Base-by-base conservation (phyloP, 495 filamentous ascomycete genomes). In the Hypoxylon crocopeplum region DNA sequence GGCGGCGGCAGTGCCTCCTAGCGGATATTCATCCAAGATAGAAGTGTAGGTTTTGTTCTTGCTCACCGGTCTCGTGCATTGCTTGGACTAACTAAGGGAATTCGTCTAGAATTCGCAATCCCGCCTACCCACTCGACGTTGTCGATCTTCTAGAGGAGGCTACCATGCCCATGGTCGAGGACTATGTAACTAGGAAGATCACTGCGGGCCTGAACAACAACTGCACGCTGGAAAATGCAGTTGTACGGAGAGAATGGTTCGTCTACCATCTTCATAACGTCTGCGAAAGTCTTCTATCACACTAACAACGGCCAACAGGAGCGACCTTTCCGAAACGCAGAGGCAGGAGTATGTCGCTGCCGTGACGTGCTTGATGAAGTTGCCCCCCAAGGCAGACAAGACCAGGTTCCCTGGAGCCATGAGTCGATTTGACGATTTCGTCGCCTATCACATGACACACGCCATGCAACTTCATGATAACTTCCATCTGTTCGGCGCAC, bases 401-500 rank as follows among this genome's bases (percentile, higher is more conserved):
- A 55, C 57, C 21, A 69, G 72, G 24, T 81, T 73, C 46, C 81
- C 83, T 0, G 81, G 81, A 3, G 81, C 79, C 2, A 50, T 74
- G 29, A 77, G 68, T 53, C 77, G 82, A 1, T 79, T 72, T 12
- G 81, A 84, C 58, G 83, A 85, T 48, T 86, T 84, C 52, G 79
- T 82, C 30, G 77, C 77, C 53, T 80, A 64, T 46, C 79, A 80
- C 40, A 71, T 72, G 58, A 73, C 71, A 19, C 65, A 68, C 48
- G 80, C 78, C 0, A 73, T 73, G 7, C 73, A 79, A 59, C 73
- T 84, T 44, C 83, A 82, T 57, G 74, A 79, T 47, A 81, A 78
- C 7, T 81, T 80, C 11, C 81, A 84, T 54, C 82, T 92, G 65
- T 76, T 90, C 25, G 71, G 82, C 5, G 90, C 86, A 73, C 89